A percentile compares a stretch with the other conserved stretches of the same genome.
These are phyloP conservation scores for Talaromyces rugulosus DNA, from an alignment of 2,329 filamentous ascomycete species.

Conservation along the genomic window DNA sequence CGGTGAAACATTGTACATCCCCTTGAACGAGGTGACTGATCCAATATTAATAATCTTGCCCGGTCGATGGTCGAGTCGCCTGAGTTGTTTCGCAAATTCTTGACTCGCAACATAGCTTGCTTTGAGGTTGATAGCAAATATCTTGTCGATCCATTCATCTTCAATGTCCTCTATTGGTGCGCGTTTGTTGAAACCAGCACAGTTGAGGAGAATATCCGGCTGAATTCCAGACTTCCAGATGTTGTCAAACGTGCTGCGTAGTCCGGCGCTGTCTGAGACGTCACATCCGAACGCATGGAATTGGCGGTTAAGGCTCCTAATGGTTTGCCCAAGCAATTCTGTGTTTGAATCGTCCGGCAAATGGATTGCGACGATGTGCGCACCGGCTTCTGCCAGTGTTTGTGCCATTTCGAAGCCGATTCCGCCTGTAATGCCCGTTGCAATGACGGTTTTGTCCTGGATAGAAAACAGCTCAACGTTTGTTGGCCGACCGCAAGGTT, in stretches of 20 bases:
- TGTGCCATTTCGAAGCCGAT: not conserved
- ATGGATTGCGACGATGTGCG: not conserved
- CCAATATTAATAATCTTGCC: constrained; percentile 68
- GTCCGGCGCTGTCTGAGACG: not conserved
- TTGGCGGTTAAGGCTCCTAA: not conserved
- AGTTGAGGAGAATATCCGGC: not conserved
- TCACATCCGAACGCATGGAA: not conserved
- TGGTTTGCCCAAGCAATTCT: not conserved
- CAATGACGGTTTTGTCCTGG: not conserved
- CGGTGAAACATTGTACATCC: constrained; percentile 73
- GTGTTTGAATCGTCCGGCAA: not conserved
- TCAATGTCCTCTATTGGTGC: not conserved
- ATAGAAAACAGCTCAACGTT: not conserved
- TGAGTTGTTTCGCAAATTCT: not conserved
- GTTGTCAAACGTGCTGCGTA: not conserved
- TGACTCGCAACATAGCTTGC: not conserved
- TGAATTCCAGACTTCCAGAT: not conserved
- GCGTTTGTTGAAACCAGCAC: not conserved
- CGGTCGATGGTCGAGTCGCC: not conserved
- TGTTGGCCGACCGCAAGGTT: not conserved
- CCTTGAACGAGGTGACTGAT: constrained; percentile 70
- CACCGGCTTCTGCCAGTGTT: not conserved
- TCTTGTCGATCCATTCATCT: not conserved
- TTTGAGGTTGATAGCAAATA: not conserved
- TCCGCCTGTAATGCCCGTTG: not conserved